Base-by-base conservation (phyloP, 331 rosid species). In the Malus hybrid region DNA sequence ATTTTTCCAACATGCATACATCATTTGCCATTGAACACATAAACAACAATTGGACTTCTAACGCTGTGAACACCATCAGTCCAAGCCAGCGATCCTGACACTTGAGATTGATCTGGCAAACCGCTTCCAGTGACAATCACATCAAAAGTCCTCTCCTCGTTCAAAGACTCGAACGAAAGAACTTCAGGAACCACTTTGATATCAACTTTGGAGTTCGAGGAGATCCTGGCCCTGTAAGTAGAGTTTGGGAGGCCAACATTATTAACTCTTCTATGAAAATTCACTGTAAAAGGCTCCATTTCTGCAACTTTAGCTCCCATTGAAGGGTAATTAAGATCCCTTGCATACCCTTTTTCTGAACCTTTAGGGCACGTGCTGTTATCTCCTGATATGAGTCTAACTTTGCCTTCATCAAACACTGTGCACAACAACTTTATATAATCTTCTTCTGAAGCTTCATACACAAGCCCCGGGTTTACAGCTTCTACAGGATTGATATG, bases 271-370 rank as follows among this genome's bases (percentile, higher is more conserved):
- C 86, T 80, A 1, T 18, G 74, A 69, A 88, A 74, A 0, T 10
- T 24, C 1, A 82, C 70, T 0, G 2, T 22, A 39, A 84, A 84
- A 22, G 76, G 46, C 2, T 56, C 11, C 13, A 8, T 11, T 5
- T 77, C 65, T 32, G 4, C 3, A 39, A 83, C 59, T 3, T 4
- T 6, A 12, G 72, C 76, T 28, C 28, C 54, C 80, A 80, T 75
- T 55, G 81, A 57, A 52, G 91, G 89, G 80, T 85, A 81, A 16
- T 85, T 83, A 2, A 72, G 10, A 72, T 90, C 80, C 56, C 44
- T 81, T 0, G 83, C 71, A 9, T 74, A 59, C 0, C 79, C 67
- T 32, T 61, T 42, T 0, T 75, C 16, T 10, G 74, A 6, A 10
- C 50, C 54, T 55, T n/a, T 50, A 12, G 73, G 59, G 69, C 91